Base-by-base conservation (phyloP, 73 alveolate genomes). In the Paramecium bursaria region DNA sequence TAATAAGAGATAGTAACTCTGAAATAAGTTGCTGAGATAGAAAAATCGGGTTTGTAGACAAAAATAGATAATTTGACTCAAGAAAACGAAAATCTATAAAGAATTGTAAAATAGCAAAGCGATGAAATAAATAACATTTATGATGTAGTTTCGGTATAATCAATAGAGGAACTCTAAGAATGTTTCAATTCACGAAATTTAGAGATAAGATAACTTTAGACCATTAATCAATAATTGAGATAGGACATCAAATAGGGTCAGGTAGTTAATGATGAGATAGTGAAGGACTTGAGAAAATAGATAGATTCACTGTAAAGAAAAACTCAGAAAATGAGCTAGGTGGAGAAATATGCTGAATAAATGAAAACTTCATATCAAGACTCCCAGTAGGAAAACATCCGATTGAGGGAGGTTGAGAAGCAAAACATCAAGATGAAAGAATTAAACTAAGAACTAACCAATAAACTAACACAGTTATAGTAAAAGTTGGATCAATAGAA, bases 211-310 rank as follows among this genome's bases (percentile, higher is more conserved):
- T 53, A 33, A 7, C 33, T 67, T 22, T 67, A 67, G 44, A 30
- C 1, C 17, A 35, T 33, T 0, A 67, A 25, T 1, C 42, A 67
- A 39, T 39, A 35, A 30, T 67, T 67, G 14, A 35, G 44, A 67
- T 5, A 67, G 7, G 82, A 67, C 44, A 39, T 25, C 14, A 17
- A 31, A 35, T 14, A 67, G 21, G 82, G 44, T 39, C 33, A 67
- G 44, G 82, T 39, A 17, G 82, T 67, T 10, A 53, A 67, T 42
- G 82, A 67, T 11, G 39, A 67, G 44, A 67, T 67, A 14, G 82
- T 67, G 5, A 67, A 30, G 44, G 82, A 67, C 44, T 67, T 67
- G 13, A 31, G 82, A 11, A 35, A 19, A 25, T 39, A 39, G 44
- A 39, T 39, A 14, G 82, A 67, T 15, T 42, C 60, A 35, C 46